Conservation (phyloP, 1,284 basidiomycete species). For the Puccinia hordei region DNA sequence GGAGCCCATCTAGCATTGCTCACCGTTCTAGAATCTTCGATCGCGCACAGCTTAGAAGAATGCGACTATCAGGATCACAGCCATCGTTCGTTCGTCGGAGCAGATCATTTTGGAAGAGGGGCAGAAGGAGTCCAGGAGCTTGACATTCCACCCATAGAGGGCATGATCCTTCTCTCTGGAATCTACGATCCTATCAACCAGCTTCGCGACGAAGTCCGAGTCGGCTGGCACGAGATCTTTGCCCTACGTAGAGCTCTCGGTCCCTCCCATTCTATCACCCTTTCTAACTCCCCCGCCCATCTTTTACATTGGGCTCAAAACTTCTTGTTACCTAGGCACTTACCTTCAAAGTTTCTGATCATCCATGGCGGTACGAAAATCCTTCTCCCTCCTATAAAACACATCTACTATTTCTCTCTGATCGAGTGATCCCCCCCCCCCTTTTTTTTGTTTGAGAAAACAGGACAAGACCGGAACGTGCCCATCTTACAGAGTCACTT, state of each 20-base stretch:
- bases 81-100: background rate
- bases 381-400: too few species aligned
- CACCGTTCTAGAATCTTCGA: conserved; percentile 59
- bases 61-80: too few species aligned
- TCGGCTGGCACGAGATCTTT: conserved; percentile 17
- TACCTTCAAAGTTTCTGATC: conserved; percentile 58
- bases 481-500: conserved; percentile 58
- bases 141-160: conserved; percentile 51
- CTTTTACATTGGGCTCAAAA: conserved; percentile 57
- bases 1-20: conserved; percentile 58
- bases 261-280: conserved; percentile 13
- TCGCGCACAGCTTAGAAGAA: conserved; percentile 52
- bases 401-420: too few species aligned
- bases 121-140: background rate
- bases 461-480: conserved; percentile 56
- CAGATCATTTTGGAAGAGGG: too few species aligned
- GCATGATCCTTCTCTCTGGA: conserved; percentile 54
- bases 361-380: conserved; percentile 44
- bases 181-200: conserved; percentile 54
- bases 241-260: conserved; percentile 21
- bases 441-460: conserved; percentile 52
- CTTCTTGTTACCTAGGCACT: conserved; percentile 55
- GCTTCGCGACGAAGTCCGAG: conserved; percentile 48
- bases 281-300: conserved; percentile 58
- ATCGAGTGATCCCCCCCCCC: too few species aligned